phyloP scores from a whole-genome alignment of 768 basidiomycete genomes.

The Pulveroboletus sp. region DNA sequence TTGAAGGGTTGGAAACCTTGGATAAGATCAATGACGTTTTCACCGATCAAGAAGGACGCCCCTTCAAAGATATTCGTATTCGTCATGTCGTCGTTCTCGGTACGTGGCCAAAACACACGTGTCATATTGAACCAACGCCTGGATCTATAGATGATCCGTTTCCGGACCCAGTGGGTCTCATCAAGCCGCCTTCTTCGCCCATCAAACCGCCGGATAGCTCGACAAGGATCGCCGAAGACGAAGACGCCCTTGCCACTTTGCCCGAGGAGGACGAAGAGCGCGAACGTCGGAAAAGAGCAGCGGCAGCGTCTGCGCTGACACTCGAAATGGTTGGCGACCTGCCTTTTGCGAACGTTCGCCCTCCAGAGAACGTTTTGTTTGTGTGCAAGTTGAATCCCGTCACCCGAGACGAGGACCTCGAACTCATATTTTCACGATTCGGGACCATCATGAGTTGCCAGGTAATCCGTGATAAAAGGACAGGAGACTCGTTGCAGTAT shows the following conservation, averaged over 20 bases:
- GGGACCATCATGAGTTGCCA: constrained; percentile 97
- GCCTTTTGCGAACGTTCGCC: constrained; percentile 95
- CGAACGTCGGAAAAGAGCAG: constrained; percentile 79
- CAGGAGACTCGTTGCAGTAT: constrained; percentile 95
- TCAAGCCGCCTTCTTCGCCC: constrained; percentile 72
- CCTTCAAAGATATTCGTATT: constrained; percentile 91
- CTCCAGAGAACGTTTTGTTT: constrained; percentile 97
- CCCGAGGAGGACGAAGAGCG: constrained; percentile 86
- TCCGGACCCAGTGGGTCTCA: constrained; percentile 75
- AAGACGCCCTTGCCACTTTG: constrained; percentile 77
- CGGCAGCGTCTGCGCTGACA: constrained; percentile 89
- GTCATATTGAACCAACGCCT: constrained; percentile 1
- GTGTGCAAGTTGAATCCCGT: constrained; percentile 98
- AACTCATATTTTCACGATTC: constrained; percentile 95
- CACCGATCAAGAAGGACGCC: constrained; percentile 82
- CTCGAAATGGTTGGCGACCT: constrained; percentile 99
- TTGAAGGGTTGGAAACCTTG: constrained; percentile 89
- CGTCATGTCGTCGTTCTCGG: constrained; percentile 94
- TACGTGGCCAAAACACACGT: constrained; percentile 29
- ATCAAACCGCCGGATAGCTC: constrained; percentile 79
- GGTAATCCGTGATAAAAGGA: constrained; percentile 92
- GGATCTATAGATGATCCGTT: constrained; percentile 81
- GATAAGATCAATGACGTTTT: constrained; percentile 92
- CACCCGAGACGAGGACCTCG: constrained; percentile 92
- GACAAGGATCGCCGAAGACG: constrained; percentile 91